Percentiles rank a stretch among this genome's conserved stretches.
Evolutionary conservation across 495 filamentous ascomycete species (phyloP).

Genomic region (Rhizodiscina lignyota): DNA sequence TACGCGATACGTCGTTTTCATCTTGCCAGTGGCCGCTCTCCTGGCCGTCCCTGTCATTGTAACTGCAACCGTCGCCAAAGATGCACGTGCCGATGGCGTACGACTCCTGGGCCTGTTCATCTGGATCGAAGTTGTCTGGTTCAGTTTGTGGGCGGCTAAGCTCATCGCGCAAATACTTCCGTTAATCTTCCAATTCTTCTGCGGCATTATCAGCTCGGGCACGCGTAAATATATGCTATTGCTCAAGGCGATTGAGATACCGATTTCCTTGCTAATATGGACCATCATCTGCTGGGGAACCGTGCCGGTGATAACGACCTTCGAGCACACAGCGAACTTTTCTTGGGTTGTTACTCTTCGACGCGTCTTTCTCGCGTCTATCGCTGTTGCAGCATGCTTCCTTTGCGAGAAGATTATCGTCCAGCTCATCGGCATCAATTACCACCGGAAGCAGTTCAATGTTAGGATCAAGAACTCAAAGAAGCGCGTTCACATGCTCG

Average conservation of each 20-base stretch:
- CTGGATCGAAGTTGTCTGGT: slow-evolving; percentile 16
- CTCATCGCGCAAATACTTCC: slow-evolving; percentile 9
- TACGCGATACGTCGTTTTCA: slow-evolving; percentile 13
- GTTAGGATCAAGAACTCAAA: slow-evolving; percentile 13
- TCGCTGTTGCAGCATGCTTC: slow-evolving; percentile 8
- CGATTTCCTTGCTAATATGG: slow-evolving; percentile 10
- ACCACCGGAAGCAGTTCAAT: slow-evolving; percentile 16
- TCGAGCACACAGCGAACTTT: slow-evolving; percentile 1
- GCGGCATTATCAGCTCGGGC: slow-evolving; percentile 12
- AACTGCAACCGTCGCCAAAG: slow-evolving; percentile 6
- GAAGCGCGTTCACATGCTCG: slow-evolving; percentile 9
- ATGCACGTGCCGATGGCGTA: slow-evolving; percentile 5
- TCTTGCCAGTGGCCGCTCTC: slow-evolving; percentile 13
- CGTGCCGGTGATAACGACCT: slow-evolving; percentile 3
- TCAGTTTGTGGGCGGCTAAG: slow-evolving; percentile 13
- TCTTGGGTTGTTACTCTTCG: slow-evolving; percentile 6
- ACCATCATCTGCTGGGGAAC: slow-evolving; percentile 11
- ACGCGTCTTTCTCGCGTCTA: slow-evolving; percentile 8
- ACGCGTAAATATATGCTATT: slow-evolving; percentile 10
- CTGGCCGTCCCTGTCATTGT: slow-evolving; percentile 14
- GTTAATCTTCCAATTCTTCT: slow-evolving; percentile 8
- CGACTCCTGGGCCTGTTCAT: slow-evolving; percentile 12
- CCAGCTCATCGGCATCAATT: slow-evolving; percentile 12
- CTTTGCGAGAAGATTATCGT: slow-evolving; percentile 13
- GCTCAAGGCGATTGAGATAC: slow-evolving; percentile 9